Base-by-base conservation (phyloP, 2,329 filamentous ascomycete genomes). In the Phaeophleospora eucalypticola region DNA sequence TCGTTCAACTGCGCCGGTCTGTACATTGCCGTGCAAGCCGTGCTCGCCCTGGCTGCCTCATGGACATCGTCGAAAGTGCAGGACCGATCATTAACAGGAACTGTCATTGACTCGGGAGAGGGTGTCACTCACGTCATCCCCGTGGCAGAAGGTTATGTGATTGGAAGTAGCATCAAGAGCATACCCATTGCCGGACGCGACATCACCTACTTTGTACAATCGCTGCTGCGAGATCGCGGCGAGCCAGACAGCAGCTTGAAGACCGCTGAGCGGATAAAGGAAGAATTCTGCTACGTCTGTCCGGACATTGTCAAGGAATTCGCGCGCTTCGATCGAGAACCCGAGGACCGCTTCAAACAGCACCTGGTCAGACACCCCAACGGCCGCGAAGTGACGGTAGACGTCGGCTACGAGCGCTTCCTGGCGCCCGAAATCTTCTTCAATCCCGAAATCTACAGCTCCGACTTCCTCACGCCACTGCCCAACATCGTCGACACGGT, bases 271-370 rank as follows among this genome's bases (percentile, higher is more conserved):
- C 87, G 89, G 67, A 95, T 98, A 70, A 98, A 98, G 77, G 93
- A 98, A 70, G 89, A 96, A 68, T 91, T 94, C 76, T 97, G 93
- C 71, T 98, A 98, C 63, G 93, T 98, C 34, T 95, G 87, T 68
- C 93, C 94, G 14, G 93, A 98, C 68, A 97, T 98, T 53, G 93
- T 98, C 65, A 98, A 97, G 78, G 93, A 98, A 67, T 98, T 97
- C 65, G 82, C 86, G 49, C 86, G 88, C 58, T 98, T 90, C 74
- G 93, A 98, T 69, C 84, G 86, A 45, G 94, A 98, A 68, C 86
- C 89, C 49, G 88, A 70, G 44, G 71, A 88, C 60, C 83, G 89
- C 39, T 95, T 98, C 73, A 79, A 86, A 61, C 89, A 95, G 73
- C 90, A 98, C 71, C 83, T 85, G 16, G 89, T 96, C 48, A 83